Conservation (phyloP, 257 asterid genomes). For the Solanum clarkiae region DNA sequence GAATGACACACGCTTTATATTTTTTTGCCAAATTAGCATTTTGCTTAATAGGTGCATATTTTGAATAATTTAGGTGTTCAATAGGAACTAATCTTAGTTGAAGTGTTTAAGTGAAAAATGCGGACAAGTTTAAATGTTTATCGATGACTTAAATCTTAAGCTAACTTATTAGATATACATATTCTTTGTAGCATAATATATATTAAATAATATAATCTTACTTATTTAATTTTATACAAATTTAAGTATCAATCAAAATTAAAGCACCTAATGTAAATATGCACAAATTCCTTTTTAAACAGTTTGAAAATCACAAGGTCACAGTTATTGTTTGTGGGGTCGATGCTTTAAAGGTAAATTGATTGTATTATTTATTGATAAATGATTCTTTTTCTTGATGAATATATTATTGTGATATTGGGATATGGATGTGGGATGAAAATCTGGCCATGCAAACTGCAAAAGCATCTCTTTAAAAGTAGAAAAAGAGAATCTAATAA, state of each 20-base stretch:
- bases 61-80: too few species aligned
- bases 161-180: too few species aligned
- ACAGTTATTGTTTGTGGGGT: neutral
- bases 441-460: conserved; percentile 39
- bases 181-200: neutral
- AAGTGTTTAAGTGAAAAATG: too few species aligned
- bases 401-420: neutral
- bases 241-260: too few species aligned
- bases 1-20: too few species aligned
- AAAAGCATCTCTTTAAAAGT: conserved; percentile 21
- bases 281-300: neutral
- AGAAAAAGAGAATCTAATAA: neutral
- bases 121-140: too few species aligned
- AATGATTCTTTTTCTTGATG: neutral
- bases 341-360: neutral
- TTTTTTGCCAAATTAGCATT: too few species aligned
- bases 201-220: accelerated
- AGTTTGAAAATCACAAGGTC: neutral
- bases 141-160: too few species aligned
- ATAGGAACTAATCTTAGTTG: too few species aligned
- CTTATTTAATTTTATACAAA: neutral
- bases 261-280: neutral
- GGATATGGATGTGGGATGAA: conserved; percentile 2
- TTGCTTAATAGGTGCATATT: too few species aligned
- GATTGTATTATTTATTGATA: neutral